phyloP scores from a whole-genome alignment of 208 protist genomes.

The Wallacemonas sp. region DNA sequence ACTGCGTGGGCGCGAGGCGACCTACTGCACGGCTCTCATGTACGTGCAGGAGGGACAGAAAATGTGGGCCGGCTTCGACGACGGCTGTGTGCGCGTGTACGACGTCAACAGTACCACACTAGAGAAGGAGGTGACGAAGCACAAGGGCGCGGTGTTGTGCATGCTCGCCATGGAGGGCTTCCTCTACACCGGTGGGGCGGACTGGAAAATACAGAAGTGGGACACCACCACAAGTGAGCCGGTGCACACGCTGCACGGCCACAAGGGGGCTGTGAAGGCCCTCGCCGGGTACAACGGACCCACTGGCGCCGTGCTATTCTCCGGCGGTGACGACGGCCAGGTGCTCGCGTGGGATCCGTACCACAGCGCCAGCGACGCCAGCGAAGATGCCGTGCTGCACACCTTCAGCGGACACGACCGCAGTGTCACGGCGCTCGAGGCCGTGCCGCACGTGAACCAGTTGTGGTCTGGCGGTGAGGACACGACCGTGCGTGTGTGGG shows the following conservation, averaged over 20 bases:
- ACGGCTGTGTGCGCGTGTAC: constrained; percentile 81
- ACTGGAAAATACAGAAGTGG: constrained; percentile 83
- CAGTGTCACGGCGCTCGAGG: constrained; percentile 39
- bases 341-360: constrained; percentile 84
- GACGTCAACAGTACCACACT: constrained; percentile 36
- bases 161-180: constrained; percentile 45
- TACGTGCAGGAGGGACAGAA: constrained; percentile 37
- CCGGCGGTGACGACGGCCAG: constrained; percentile 75
- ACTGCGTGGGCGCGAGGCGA: constrained; percentile 38
- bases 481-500: constrained; percentile 78
- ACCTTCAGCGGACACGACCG: constrained; percentile 50
- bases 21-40: constrained; percentile 61
- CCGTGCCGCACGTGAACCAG: constrained; percentile 59
- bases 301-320: constrained; percentile 74
- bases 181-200: constrained; percentile 73
- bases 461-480: constrained; percentile 84
- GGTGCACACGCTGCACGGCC: constrained; percentile 56
- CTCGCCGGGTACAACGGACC: constrained; percentile 47
- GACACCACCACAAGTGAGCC: constrained; percentile 21
- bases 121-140: constrained; percentile 36
- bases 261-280: constrained; percentile 62
- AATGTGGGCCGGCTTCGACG: constrained; percentile 76
- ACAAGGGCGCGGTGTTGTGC: constrained; percentile 18
- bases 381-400: constrained; percentile 36
- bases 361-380: background rate